Evolutionary conservation across 345 rosid species (phyloP), one percentile per base, ranked within the genome.

Genomic region (Hypericum perforatum): DNA sequence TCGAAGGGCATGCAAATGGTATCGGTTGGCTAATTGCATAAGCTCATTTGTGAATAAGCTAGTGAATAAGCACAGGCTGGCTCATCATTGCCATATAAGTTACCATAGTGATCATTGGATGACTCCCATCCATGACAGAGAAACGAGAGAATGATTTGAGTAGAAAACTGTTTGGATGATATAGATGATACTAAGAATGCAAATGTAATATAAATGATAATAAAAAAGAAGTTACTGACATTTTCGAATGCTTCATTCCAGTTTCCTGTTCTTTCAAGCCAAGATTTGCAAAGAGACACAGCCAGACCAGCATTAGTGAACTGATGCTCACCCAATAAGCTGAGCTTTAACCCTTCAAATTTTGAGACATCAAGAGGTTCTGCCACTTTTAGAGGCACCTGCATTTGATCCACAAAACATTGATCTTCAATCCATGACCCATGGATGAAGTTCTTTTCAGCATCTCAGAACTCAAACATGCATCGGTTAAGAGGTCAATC

Each of bases 291-390:
- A 48, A 89, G 82, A 59, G 95, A 75, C 69, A 85, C 77, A 54
- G 97, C 97, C 71, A 85, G 97, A 59, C 88, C 89, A 45, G 94
- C 97, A 49, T 89, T 89, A 57, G 68, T 68, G 53, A 78, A 69
- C 74, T 89, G 95, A 68, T 89, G 95, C 64, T 81, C 88, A 49
- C 97, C 97, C 40, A 87, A 75, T 61, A 89, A 71, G 60, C 97
- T 55, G 69, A 86, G 92, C 32, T 69, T 49, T 43, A 70, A 46
- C 39, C 94, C 85, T 6, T 74, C 66, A 69, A 77, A 67, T 57
- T 53, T 68, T 59, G 63, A 59, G 65, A 29, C 45, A 59, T 72
- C 81, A 70, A 86, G 80, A 60, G 86, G 90, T 13, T 57, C 70
- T 22, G 79, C 82, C 54, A 81, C 80, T 69, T 74, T 61, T 56